Evolutionary conservation across 441 rosid genomes (phyloP), one percentile per base, ranked within the genome.

Genomic region (Monsonia emarginata): DNA sequence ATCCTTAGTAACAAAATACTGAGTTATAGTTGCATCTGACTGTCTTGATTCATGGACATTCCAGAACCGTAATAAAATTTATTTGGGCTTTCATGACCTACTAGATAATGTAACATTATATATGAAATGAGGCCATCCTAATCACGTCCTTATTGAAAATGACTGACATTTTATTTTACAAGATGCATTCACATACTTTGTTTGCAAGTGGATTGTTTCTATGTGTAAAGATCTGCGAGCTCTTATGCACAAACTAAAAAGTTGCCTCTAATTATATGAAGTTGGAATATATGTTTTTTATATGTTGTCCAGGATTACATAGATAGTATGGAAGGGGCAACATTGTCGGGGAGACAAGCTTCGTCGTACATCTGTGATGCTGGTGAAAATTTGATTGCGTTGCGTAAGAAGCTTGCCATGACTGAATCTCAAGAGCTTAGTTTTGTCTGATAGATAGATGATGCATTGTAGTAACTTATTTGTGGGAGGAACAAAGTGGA

Each of bases 311-410:
- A 93, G 98, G 98, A 93, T 69, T 93, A 93, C 78, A 90, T 93
- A 72, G 98, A 93, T 76, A 93, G 97, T 68, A 93, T 90, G 98
- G 98, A 93, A 78, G 97, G 97, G 46, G 97, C 98, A 9, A 90
- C 98, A 0, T 66, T 93, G 68, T 88, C 98, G 0, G 98, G 98
- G 9, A 85, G 98, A 69, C 96, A 88, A 78, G 88, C 95, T 61
- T 84, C 98, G 0, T 87, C 97, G 11, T 93, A 84, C 71, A 76
- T 90, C 28, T 90, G 98, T 69, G 76, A 82, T 26, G 89, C 93
- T 0, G 96, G 98, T 59, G 93, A 90, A 76, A 95, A 85, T 63
- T 75, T 93, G 50, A 76, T 82, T 22, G 86, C 81, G n/a, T 65
- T 93, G 74, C 82, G 79, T 75, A 86, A 86, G 79, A 80, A 79